Conservation (phyloP, 768 basidiomycete species). For the Daedaleopsis sinensis region DNA sequence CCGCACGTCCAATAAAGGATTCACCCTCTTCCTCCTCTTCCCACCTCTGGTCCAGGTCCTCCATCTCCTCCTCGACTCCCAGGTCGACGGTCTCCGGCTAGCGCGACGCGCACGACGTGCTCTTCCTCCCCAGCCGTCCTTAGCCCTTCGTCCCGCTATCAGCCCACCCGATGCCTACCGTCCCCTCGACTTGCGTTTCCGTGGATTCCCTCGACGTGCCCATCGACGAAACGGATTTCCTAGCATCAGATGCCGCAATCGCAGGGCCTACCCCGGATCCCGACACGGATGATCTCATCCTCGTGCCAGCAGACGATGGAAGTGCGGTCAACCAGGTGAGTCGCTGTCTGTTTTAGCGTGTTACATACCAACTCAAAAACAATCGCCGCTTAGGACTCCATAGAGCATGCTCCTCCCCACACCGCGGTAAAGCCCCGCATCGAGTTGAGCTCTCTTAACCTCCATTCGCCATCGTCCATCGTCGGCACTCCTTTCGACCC, state of each 20-base stretch:
- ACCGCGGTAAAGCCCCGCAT: constrained; percentile 22
- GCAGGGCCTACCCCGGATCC: constrained; percentile 33
- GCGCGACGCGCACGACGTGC: not conserved
- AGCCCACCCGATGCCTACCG: constrained; percentile 26
- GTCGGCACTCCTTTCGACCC: constrained; percentile 36
- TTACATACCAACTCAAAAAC: not conserved
- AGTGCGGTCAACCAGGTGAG: constrained; percentile 27
- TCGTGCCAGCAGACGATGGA: constrained; percentile 26
- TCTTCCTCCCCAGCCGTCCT: not conserved
- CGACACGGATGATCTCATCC: constrained; percentile 29
- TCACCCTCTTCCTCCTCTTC: not conserved
- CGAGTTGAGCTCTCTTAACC: constrained; percentile 24
- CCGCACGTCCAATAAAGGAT: too few species aligned
- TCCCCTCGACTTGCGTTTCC: constrained; percentile 25
- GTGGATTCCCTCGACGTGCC: constrained; percentile 4
- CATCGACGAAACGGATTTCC: constrained; percentile 1
- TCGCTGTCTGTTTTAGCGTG: not conserved
- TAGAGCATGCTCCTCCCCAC: not conserved
- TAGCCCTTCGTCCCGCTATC: not conserved
- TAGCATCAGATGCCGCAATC: constrained; percentile 3
- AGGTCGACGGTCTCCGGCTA: not conserved
- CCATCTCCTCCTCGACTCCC: too few species aligned
- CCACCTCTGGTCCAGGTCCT: not conserved
- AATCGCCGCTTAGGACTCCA: not conserved
- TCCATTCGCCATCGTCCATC: constrained; percentile 36